Conservation (phyloP, 176 grass and related monocot genomes). For the Triticum aestivum region DNA sequence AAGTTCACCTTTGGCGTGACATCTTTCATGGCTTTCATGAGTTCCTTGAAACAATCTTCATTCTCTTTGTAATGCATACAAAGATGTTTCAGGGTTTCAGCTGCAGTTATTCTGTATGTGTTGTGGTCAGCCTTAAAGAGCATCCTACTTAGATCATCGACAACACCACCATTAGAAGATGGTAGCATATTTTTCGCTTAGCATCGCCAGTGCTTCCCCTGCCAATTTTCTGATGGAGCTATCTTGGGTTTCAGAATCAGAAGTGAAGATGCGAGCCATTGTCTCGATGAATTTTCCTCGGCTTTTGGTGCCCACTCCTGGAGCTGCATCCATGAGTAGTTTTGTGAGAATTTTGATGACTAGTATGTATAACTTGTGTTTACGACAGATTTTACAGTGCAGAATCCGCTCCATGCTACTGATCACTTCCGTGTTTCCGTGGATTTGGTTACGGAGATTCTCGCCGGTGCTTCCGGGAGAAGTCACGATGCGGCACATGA, state of each 20-base stretch:
- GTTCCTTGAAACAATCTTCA: neutral
- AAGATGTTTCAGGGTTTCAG: neutral
- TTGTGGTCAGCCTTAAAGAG: neutral
- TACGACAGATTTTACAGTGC: neutral
- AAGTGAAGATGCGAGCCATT: neutral
- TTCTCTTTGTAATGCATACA: neutral
- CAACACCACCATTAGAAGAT: neutral
- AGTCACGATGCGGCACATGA: neutral
- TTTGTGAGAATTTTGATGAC: neutral
- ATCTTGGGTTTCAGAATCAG: neutral
- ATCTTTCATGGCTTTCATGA: neutral
- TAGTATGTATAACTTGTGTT: neutral
- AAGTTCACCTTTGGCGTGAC: neutral
- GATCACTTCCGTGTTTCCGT: neutral
- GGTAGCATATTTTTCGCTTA: neutral
- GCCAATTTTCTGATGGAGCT: neutral
- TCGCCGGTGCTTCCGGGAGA: neutral
- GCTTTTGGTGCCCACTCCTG: neutral
- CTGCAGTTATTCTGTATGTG: neutral
- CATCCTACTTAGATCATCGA: neutral
- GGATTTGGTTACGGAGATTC: neutral
- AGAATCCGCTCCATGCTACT: neutral
- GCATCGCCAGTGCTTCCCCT: neutral
- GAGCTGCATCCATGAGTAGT: neutral
- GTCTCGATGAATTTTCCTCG: neutral